Conservation (phyloP, 257 asterid species). For the Solanum neorickii region DNA sequence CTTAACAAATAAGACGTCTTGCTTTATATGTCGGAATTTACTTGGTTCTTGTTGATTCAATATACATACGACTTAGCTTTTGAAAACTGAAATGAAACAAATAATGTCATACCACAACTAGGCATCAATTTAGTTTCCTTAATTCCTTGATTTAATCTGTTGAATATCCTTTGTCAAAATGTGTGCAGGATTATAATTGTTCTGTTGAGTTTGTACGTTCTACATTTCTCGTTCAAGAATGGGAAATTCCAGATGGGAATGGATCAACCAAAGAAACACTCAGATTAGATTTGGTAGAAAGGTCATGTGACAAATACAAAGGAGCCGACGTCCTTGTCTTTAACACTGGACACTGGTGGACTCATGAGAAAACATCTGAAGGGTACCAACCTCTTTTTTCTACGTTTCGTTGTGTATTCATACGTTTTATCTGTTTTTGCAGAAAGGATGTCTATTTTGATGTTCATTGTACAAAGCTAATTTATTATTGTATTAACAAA, state of each 20-base stretch:
- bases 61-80: neutral
- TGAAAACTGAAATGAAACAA: neutral
- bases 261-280: constrained; percentile 61
- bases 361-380: constrained; percentile 88
- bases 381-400: constrained; percentile 38
- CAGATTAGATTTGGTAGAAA: constrained; percentile 79
- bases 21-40: neutral
- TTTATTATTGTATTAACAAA: neutral
- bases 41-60: neutral
- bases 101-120: neutral
- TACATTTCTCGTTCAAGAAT: constrained; percentile 80
- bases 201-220: constrained; percentile 79
- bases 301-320: constrained; percentile 58
- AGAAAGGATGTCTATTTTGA: neutral
- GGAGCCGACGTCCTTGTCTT: constrained; percentile 80
- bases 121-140: neutral
- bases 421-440: neutral
- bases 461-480: neutral
- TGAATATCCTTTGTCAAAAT: neutral
- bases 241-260: constrained; percentile 36
- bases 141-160: neutral
- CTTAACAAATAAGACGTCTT: neutral
- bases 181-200: constrained; percentile 74
- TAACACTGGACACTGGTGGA: constrained; percentile 99
- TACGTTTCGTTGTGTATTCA: neutral